Evolutionary conservation across 805 yeast genomes (phyloP), one percentile per base, ranked within the genome.

Genomic region (Tetrapisispora phaffii): DNA sequence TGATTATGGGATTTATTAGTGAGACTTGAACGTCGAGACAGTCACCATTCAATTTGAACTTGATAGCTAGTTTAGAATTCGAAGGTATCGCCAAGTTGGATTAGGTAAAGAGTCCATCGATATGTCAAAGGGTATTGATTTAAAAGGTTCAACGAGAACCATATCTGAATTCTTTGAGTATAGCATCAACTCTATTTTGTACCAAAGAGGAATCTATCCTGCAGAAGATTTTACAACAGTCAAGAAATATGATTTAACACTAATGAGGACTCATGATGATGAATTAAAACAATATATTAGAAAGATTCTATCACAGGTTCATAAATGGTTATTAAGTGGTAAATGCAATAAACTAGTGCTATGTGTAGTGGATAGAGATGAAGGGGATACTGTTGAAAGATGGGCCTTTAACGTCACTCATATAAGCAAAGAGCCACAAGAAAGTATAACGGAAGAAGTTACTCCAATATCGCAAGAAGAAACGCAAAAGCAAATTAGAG

Each of bases 151-250:
- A 0, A 79, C 94, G 10, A 77, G 79, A 50, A 71, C 77, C 0
- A 86, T 88, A 0, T 76, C 90, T 0, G 96, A 87, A 63, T 87
- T 85, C 64, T 85, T 89, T 55, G 80, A 85, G 54, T 85, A 79
- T 59, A 76, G 90, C 44, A 80, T 89, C 44, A 82, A 86, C 58
- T 77, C 81, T 40, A 85, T 89, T 22, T 72, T 90, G 5, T 89
- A 82, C 60, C 97, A 90, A 61, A 68, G 97, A 43, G 95, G 95
- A 0, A 80, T 89, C 17, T 89, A 89, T 55, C 95, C 96, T 0
- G 73, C 85, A 3, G 94, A 85, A 50, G 95, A 87, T 59, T 89
- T 90, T 63, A 74, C 74, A 42, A 71, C 80, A 1, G 87, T 85
- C 2, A 74, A 76, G 53, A 87, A 86, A 58, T 90, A 86, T 63